These are phyloP conservation scores for Globisporangium megalacanthum DNA, from an alignment of 352 stramenopile species.

Conservation along the genomic window DNA sequence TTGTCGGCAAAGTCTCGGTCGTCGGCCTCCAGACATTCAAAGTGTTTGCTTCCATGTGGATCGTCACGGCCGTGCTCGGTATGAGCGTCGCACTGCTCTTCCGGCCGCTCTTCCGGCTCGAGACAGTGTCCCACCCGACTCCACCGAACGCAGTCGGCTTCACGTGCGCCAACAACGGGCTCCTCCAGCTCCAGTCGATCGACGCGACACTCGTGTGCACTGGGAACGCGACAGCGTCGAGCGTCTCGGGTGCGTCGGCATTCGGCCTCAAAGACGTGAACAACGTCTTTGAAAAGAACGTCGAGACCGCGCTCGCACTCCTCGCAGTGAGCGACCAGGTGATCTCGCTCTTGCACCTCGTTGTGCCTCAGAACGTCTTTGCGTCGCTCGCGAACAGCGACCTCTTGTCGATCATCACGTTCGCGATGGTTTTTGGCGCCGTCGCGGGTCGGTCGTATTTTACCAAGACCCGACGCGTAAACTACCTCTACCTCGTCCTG, in stretches of 20 bases:
- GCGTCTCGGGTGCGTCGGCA: slow-evolving; percentile 14
- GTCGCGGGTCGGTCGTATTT: slow-evolving; percentile 55
- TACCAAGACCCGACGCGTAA: slow-evolving; percentile 46
- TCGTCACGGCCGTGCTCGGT: slow-evolving; percentile 40
- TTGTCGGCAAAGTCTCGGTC: slow-evolving; percentile 65
- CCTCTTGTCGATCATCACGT: slow-evolving; percentile 59
- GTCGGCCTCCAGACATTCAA: slow-evolving; percentile 59
- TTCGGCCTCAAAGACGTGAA: slow-evolving; percentile 51
- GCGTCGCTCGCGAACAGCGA: slow-evolving; percentile 36
- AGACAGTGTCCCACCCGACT: slow-evolving; percentile 9
- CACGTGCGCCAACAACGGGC: slow-evolving; percentile 37
- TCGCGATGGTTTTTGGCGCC: slow-evolving; percentile 59
- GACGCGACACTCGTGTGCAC: not conserved
- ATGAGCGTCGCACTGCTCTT: slow-evolving; percentile 55
- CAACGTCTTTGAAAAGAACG: slow-evolving; percentile 41
- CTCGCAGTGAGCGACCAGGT: slow-evolving; percentile 58
- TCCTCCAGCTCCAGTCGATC: slow-evolving; percentile 12
- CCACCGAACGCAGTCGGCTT: slow-evolving; percentile 36
- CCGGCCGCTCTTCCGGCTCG: slow-evolving; percentile 44
- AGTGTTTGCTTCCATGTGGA: slow-evolving; percentile 55
- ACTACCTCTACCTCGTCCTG: slow-evolving; percentile 63
- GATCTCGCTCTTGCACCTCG: slow-evolving; percentile 42
- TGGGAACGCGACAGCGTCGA: slow-evolving; percentile 3
- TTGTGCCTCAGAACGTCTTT: slow-evolving; percentile 70
- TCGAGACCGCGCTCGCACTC: slow-evolving; percentile 27